Evolutionary conservation across 306 rosid genomes (phyloP), one percentile per base, ranked within the genome.

Genomic region (Inga leiocalycina): DNA sequence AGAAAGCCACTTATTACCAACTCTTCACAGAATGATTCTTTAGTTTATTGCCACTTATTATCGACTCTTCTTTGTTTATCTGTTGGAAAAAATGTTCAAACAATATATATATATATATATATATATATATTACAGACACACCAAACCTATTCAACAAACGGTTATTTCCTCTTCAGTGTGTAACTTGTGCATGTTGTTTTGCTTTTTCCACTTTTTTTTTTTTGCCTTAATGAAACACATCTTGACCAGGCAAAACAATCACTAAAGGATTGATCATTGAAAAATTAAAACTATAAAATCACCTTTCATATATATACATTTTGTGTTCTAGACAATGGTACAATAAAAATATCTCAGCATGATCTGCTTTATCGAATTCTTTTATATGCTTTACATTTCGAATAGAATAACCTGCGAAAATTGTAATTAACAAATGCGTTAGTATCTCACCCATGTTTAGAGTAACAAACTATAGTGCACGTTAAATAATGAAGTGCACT

Each of bases 341-440:
- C 30, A 59, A 3, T 1, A n/a, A 22, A 59, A 17, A 17, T 16
- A 59, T 57, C 34, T 59, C 32, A 59, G 30, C 66, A 22, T 9
- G 66, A 22, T 59, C 66, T 37, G 62, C 74, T 43, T 69, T 56
- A 74, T 71, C 62, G 6, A 84, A 77, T 51, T 81, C 74, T 79
- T 76, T 43, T 27, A 56, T 44, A 59, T 19, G 2, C 90, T 87
- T 43, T 54, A 80, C 88, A 73, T 75, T 78, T 64, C 70, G 6
- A 64, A 14, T 30, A 6, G 6, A 22, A 78, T 11, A 61, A 82
- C 86, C 93, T 90, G 90, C 89, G 87, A 34, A 76, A 51, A 81
- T 27, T 3, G 19, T 57, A 39, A 37, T 37, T 37, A 85, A 45
- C 78, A 35, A 71, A 69, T 65, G 35, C 6, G 37, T 74, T 24